Evolutionary conservation across 2,329 filamentous ascomycete species (phyloP).

Genomic region (Ophiostoma sp.): DNA sequence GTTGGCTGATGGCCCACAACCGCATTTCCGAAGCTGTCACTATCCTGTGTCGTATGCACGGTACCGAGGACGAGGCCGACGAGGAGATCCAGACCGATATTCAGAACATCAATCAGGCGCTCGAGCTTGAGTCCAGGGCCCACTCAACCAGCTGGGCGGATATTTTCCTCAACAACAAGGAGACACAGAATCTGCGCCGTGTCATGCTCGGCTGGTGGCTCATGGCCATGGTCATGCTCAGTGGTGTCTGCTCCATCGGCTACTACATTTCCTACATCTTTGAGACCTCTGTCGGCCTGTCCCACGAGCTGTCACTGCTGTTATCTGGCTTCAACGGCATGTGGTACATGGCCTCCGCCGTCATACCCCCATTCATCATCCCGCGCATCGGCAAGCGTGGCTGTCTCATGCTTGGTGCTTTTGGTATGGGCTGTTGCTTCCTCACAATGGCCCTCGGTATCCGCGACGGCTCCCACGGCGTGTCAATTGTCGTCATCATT

Average conservation of each 20-base stretch:
- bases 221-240: constrained; percentile 27
- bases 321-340: constrained; percentile 14
- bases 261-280: constrained; percentile 36
- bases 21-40: constrained; percentile 35
- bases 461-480: constrained; percentile 22
- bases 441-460: constrained; percentile 22
- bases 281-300: constrained; percentile 29
- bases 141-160: constrained; percentile 23
- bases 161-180: constrained; percentile 22
- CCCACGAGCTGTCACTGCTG: constrained; percentile 5
- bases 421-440: neutral
- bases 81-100: constrained; percentile 17
- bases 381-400: constrained; percentile 15
- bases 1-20: constrained; percentile 39
- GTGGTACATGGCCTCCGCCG: constrained; percentile 11
- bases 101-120: constrained; percentile 25
- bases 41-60: constrained; percentile 35
- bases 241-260: constrained; percentile 26
- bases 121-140: constrained; percentile 24
- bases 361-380: constrained; percentile 12
- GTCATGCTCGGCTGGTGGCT: constrained; percentile 25
- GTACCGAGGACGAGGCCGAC: constrained; percentile 24
- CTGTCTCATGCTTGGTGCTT: constrained; percentile 3
- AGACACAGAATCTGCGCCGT: constrained; percentile 25
- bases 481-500: constrained; percentile 21